Base-by-base conservation (phyloP, 2,329 filamentous ascomycete species). In the Talaromyces sp. region DNA sequence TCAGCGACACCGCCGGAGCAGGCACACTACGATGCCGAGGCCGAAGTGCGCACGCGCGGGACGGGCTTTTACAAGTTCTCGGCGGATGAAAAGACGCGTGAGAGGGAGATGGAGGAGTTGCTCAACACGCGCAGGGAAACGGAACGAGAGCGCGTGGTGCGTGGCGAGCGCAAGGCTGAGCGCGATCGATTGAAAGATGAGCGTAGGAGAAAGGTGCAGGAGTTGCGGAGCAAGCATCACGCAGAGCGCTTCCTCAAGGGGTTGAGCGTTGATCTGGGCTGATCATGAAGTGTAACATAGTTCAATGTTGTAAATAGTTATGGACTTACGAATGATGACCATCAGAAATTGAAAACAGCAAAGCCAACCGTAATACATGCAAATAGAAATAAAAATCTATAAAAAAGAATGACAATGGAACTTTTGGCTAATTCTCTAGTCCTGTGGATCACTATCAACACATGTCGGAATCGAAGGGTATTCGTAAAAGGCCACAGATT, bases 1-100 rank as follows among this genome's bases (percentile, higher is more conserved):
- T 89, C 87, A 68, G 81, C 88, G 57, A 96, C 93, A 55, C 92
- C 93, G 58, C 93, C 92, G 6, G 85, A 88, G 8, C 85, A 88
- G 68, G 82, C 83, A 69, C 93, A 98, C 77, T 99, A 98, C 76
- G 90, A 97, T 73, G 91, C 91, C 1, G 84, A 85, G 63, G 84
- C 83, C 63, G 95, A 99, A 81, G 87, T 96, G 55, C 82, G 95
- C 63, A 91, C 86, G 52, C 93, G 95, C 69, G 95, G 95, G 4
- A 91, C 90, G 0, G 95, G 91, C 0, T 99, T 98, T 77, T 97
- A 92, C 78, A 87, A 89, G 61, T 98, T 99, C 72, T 91, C 88
- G 62, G 85, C 84, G 66, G 89, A 96, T 73, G 87, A 89, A 70
- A 86, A 84, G 66, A 80, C 81, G 65, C 76, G 84, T 55, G 81